These are phyloP conservation scores for Malassezia japonica DNA, from an alignment of 1,284 basidiomycete genomes.

Conservation along the genomic window DNA sequence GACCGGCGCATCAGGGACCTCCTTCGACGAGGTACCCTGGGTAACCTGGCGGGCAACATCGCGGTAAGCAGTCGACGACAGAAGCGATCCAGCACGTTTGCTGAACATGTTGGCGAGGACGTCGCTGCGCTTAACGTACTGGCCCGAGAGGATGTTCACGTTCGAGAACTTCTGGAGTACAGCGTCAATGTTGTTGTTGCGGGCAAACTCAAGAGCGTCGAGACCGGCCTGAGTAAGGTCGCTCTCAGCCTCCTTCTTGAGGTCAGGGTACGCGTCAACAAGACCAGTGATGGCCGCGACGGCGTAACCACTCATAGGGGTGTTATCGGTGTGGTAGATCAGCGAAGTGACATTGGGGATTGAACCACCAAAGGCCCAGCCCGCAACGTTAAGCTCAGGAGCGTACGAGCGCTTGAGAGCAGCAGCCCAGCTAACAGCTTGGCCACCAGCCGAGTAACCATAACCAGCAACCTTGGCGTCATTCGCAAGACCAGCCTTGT, in stretches of 20 bases:
- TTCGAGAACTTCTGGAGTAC: not conserved
- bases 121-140: not conserved
- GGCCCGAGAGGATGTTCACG: not conserved
- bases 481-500: conserved; percentile 19
- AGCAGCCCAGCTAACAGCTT: conserved; percentile 32
- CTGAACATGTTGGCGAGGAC: not conserved
- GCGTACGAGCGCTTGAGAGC: conserved; percentile 24
- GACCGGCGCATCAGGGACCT: not conserved
- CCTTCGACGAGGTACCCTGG: not conserved
- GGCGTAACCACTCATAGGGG: conserved; percentile 27
- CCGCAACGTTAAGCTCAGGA: conserved; percentile 18
- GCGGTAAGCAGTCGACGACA: not conserved
- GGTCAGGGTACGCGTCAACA: conserved; percentile 9
- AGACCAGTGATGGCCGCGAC: conserved; percentile 26
- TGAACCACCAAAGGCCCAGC: conserved; percentile 2
- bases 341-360: not conserved
- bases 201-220: not conserved
- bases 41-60: not conserved
- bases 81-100: not conserved
- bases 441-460: conserved; percentile 40
- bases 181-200: not conserved
- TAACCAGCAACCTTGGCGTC: conserved; percentile 24
- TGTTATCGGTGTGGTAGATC: not conserved
- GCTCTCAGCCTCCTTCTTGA: not conserved
- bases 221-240: not conserved